These are phyloP conservation scores for Spiraea crenata DNA, from an alignment of 331 rosid genomes.

Conservation along the genomic window DNA sequence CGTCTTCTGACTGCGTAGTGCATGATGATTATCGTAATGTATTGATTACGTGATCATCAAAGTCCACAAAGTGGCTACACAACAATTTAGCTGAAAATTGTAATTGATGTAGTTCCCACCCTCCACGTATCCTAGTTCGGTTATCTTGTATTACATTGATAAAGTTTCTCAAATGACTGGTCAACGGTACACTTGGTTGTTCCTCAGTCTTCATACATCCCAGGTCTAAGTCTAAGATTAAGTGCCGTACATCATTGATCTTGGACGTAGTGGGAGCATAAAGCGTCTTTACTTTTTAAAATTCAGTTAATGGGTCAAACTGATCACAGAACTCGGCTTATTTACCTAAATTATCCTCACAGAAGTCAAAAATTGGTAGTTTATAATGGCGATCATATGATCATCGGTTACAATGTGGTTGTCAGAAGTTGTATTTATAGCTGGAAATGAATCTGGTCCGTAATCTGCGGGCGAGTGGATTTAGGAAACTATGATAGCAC, in stretches of 20 bases:
- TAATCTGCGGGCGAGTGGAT: not conserved
- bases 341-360: conserved; percentile 2
- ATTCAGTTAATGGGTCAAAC: not conserved
- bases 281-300: not conserved
- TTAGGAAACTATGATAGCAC: not conserved
- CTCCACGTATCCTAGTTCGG: not conserved
- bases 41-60: not conserved
- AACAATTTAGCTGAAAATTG: not conserved
- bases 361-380: conserved; percentile 1
- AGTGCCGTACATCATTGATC: not conserved
- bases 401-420: not conserved
- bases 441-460: conserved; percentile 3
- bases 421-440: not conserved
- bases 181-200: not conserved
- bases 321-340: not conserved
- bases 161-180: not conserved
- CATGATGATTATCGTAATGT: not conserved
- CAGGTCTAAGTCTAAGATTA: not conserved
- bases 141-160: conserved; percentile 2
- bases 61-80: not conserved
- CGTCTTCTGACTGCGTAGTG: not conserved
- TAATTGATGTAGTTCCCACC: not conserved
- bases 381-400: not conserved
- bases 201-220: not conserved
- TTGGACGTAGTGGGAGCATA: not conserved